phyloP scores from a whole-genome alignment of 169 alveolate species.

The Eimeria zaria region DNA sequence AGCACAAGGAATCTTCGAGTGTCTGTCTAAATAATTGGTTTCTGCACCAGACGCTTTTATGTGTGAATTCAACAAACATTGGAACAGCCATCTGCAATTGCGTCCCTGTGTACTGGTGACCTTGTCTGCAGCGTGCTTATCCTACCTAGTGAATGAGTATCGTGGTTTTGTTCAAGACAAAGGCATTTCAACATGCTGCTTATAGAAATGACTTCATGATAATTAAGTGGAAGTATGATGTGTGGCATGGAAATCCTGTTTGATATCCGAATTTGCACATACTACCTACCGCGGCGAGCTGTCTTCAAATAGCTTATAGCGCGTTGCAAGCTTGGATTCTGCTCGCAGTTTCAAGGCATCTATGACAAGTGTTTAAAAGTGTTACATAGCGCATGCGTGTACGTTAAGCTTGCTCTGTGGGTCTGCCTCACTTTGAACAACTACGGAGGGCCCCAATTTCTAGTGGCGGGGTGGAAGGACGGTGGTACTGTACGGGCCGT shows the following conservation, averaged over 20 bases:
- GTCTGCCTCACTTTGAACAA: background rate
- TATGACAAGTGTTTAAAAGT: too few relatives aligned
- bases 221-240: too few relatives aligned
- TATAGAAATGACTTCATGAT: background rate
- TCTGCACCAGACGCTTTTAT: background rate
- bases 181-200: background rate
- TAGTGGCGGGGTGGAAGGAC: background rate
- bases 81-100: background rate
- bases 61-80: background rate
- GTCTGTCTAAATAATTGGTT: background rate
- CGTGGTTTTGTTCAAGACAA: background rate
- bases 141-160: background rate
- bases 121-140: background rate
- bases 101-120: background rate
- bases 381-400: background rate
- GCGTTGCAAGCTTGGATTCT: background rate
- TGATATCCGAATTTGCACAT: background rate
- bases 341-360: background rate
- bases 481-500: background rate
- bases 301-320: background rate
- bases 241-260: background rate
- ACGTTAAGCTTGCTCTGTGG: background rate
- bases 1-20: background rate
- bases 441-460: background rate
- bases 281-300: background rate